Evolutionary conservation across 2,329 filamentous ascomycete genomes (phyloP), one percentile per base, ranked within the genome.

Genomic region (Emmonsiellopsis sp.): DNA sequence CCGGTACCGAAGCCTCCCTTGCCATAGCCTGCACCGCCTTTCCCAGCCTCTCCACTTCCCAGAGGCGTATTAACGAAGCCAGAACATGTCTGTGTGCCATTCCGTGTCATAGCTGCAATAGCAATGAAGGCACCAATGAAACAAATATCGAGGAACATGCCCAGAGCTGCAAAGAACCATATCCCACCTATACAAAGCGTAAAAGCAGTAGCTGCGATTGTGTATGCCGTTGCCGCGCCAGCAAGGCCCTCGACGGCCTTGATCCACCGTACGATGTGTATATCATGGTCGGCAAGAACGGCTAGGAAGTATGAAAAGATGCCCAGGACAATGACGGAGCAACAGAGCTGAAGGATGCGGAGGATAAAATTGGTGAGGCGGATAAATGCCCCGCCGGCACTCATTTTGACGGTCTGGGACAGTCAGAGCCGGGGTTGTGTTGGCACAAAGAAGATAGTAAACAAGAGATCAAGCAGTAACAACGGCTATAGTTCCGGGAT

Each of bases 251-350:
- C 84, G 53, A 93, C 87, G 32, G 87, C 88, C 53, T 84, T 83
- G 55, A 85, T 73, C 73, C 80, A 85, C 60, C 70, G 81, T 14
- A 79, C 75, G 59, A 91, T 90, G 54, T 64, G 54, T 11, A 84
- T 68, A 60, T 83, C 63, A 70, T 88, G 82, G 63, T 85, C 81
- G 57, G 79, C 68, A 11, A 91, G 80, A 7, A 86, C 79, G 7
- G 86, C 82, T 49, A 96, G 81, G 77, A 90, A 94, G 77, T 94
- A 95, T 49, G 84, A 85, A 77, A 86, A 91, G 63, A 93, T 80
- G 60, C 80, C 86, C 57, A 96, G 80, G 56, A 92, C 80, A 60
- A 95, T 77, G 55, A 78, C 82, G 7, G 85, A 77, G 68, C 83
- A 87, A 65, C 81, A 77, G 69, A 95, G 86, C 63, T 88, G 82